Evolutionary conservation across 129 eudicot species (phyloP).

Genomic region (Lactuca saligna): DNA sequence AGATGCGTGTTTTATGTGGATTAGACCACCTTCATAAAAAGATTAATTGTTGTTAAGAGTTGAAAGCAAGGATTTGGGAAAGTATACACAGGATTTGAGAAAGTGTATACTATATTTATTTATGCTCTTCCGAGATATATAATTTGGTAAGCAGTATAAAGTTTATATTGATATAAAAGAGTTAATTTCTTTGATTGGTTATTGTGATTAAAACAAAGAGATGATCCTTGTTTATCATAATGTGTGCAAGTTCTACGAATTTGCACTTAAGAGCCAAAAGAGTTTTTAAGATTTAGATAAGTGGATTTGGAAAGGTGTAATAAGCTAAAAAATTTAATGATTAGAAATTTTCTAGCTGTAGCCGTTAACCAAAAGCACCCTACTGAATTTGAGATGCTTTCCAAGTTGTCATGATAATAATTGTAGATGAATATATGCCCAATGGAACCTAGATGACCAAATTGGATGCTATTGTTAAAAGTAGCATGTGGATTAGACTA

Average conservation of each 20-base stretch:
- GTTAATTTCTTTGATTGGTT: no score
- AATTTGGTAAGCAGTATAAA: no score
- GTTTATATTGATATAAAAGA: no score
- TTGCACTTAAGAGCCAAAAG: constrained; percentile 1
- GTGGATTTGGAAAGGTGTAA: not conserved
- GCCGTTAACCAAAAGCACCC: not conserved
- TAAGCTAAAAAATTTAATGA: not conserved
- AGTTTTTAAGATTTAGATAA: no score
- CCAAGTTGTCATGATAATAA: not conserved
- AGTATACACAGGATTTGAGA: not conserved
- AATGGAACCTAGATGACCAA: not conserved
- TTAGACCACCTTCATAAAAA: constrained; percentile 7
- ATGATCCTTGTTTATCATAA: not conserved
- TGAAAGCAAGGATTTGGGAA: not conserved
- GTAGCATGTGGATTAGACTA: not conserved
- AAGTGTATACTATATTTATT: no score
- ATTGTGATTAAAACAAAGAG: not conserved
- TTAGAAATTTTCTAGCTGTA: no score
- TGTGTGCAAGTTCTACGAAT: no score
- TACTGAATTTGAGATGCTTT: not conserved
- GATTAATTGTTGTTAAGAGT: no score
- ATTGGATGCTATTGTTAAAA: no score
- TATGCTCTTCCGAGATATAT: no score
- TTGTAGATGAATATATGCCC: not conserved
- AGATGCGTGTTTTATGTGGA: not conserved